These are phyloP conservation scores for Acanthamoeba royreba DNA, from an alignment of 208 protist genomes.

Conservation along the genomic window DNA sequence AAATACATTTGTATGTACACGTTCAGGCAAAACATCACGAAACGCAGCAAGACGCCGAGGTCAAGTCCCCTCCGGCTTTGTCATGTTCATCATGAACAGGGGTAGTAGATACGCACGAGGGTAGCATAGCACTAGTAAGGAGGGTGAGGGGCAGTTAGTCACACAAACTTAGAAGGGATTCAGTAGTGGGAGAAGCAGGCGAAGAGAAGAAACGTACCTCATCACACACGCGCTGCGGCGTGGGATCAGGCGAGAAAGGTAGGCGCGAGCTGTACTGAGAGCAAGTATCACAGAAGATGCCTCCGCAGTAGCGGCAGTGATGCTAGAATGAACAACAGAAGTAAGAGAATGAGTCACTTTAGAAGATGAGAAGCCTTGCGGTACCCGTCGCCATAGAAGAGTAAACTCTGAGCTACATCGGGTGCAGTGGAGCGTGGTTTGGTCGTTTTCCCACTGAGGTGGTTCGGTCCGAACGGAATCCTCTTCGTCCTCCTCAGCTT, in stretches of 20 bases:
- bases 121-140: background rate
- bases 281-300: background rate
- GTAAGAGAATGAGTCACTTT: background rate
- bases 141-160: background rate
- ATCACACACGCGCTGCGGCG: conserved; percentile 13
- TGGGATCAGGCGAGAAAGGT: background rate
- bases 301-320: background rate
- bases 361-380: background rate
- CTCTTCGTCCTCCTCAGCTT: background rate
- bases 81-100: background rate
- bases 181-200: background rate
- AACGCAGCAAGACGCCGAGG: too few species aligned
- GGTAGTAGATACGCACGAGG: background rate
- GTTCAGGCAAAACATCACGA: background rate
- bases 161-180: background rate
- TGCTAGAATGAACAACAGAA: background rate
- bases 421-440: background rate
- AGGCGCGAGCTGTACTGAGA: background rate
- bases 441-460: background rate
- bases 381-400: background rate
- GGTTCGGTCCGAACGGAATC: background rate
- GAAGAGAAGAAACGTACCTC: background rate
- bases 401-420: background rate
- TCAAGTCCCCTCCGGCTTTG: too few species aligned
- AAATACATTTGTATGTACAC: too few species aligned